Percentiles rank a stretch among this genome's conserved stretches.
These are phyloP conservation scores for Globisporangium paroecandrum DNA, from an alignment of 352 stramenopile species.

Conservation along the genomic window DNA sequence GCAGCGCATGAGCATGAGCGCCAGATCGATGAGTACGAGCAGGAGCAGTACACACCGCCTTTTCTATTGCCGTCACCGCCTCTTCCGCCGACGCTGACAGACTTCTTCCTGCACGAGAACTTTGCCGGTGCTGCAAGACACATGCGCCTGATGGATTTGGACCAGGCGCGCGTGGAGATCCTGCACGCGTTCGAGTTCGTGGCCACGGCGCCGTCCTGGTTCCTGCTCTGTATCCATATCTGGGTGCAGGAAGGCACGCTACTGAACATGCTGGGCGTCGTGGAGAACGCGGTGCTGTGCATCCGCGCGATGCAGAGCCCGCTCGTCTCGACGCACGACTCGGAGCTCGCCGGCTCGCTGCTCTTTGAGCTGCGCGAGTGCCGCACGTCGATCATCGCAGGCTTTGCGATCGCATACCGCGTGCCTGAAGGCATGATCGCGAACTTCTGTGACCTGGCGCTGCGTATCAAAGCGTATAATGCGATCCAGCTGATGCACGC, in stretches of 20 bases:
- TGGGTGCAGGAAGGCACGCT: conserved; percentile 17
- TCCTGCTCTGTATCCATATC: conserved; percentile 37
- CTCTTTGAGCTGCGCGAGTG: conserved; percentile 34
- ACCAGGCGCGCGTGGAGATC: conserved; percentile 29
- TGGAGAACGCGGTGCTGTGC: conserved; percentile 20
- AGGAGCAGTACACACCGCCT: neutral
- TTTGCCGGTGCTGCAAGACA: conserved; percentile 25
- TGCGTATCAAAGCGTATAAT: conserved; percentile 25
- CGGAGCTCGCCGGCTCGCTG: conserved; percentile 39
- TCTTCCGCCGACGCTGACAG: conserved; percentile 19
- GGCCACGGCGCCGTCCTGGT: conserved; percentile 27
- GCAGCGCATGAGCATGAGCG: neutral
- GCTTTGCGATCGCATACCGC: conserved; percentile 42
- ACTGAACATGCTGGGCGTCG: conserved; percentile 5
- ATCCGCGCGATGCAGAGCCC: conserved; percentile 19
- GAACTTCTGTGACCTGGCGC: conserved; percentile 26
- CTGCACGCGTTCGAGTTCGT: conserved; percentile 30
- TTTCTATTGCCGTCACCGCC: neutral
- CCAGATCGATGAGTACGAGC: conserved; percentile 1
- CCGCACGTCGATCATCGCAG: conserved; percentile 31
- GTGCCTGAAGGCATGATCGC: conserved; percentile 28
- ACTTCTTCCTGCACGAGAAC: conserved; percentile 31
- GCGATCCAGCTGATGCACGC: conserved; percentile 49
- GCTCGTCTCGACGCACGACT: conserved; percentile 29
- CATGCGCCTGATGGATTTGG: conserved; percentile 35